Conservation (phyloP, 129 eudicot species). For the Calendula officinalis region DNA sequence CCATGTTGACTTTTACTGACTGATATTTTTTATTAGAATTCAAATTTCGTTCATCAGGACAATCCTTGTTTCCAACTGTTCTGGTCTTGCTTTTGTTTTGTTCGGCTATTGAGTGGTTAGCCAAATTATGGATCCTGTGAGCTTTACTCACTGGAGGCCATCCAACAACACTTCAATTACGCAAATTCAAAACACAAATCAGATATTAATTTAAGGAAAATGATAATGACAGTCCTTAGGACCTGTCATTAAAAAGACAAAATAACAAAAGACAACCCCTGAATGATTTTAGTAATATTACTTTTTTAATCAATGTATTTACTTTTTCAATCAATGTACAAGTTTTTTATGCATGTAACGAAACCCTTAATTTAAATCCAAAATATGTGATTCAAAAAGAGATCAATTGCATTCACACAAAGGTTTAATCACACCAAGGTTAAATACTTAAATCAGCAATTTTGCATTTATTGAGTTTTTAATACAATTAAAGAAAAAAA, state of each 20-base stretch:
- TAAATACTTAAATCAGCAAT: too few species aligned
- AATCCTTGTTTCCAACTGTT: slow-evolving; percentile 31
- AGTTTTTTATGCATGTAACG: too few species aligned
- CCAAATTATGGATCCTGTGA: slow-evolving; percentile 78
- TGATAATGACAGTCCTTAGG: too few species aligned
- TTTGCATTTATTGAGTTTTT: too few species aligned
- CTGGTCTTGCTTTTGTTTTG: slow-evolving; percentile 43
- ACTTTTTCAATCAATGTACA: too few species aligned
- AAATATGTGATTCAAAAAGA: too few species aligned
- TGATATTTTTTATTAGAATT: slow-evolving; percentile 42
- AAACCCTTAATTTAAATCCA: neutral
- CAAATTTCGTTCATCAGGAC: slow-evolving; percentile 36
- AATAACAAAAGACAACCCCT: too few species aligned
- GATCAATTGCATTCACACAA: too few species aligned
- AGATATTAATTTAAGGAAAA: neutral
- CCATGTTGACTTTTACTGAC: slow-evolving; percentile 90
- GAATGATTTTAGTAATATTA: too few species aligned
- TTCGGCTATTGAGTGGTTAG: slow-evolving; percentile 50
- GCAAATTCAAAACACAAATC: neutral
- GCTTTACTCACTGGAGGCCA: slow-evolving; percentile 95
- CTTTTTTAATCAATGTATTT: too few species aligned
- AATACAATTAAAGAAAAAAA: neutral
- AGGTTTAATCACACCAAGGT: too few species aligned
- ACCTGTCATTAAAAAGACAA: too few species aligned
- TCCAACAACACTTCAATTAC: slow-evolving; percentile 56